phyloP scores from a whole-genome alignment of 2,329 filamentous ascomycete species.

The Plenodomus lindquistii region DNA sequence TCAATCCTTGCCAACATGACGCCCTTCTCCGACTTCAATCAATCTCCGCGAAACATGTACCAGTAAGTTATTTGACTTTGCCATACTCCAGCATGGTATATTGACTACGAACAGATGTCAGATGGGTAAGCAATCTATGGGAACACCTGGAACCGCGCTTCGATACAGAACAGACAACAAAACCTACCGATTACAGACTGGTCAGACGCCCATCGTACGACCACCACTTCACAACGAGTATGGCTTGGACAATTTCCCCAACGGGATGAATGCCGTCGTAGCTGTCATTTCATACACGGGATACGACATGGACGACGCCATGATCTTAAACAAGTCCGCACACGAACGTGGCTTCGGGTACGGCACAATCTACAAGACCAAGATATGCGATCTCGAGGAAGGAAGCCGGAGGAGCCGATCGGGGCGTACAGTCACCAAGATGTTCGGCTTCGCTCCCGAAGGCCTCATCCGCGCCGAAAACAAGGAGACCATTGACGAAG shows the following conservation, averaged over 20 bases:
- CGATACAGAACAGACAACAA: constrained; percentile 96
- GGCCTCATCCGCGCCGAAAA: constrained; percentile 71
- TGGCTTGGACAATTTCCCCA: constrained; percentile 96
- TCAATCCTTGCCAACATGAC: constrained; percentile 99
- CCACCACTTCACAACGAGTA: constrained; percentile 94
- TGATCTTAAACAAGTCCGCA: constrained; percentile 98
- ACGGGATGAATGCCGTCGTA: constrained; percentile 92
- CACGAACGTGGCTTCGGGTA: constrained; percentile 95
- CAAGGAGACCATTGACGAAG: constrained; percentile 76
- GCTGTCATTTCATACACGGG: constrained; percentile 98
- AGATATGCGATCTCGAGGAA: constrained; percentile 84
- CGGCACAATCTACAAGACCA: constrained; percentile 97
- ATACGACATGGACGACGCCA: constrained; percentile 99
- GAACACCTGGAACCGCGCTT: constrained; percentile 84
- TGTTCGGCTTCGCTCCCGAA: constrained; percentile 88
- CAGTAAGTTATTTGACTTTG: too few species aligned
- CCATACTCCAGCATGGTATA: too few species aligned
- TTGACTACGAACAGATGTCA: constrained; percentile 55
- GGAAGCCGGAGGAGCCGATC: constrained; percentile 68
- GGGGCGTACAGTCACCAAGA: constrained; percentile 71
- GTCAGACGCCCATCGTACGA: constrained; percentile 91
- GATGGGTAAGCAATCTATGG: constrained; percentile 96
- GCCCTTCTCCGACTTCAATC: constrained; percentile 97
- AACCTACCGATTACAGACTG: constrained; percentile 89
- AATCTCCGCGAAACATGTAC: constrained; percentile 99